A percentile compares a stretch with the other conserved stretches of the same genome.
These are phyloP conservation scores for Lodderomyces jiufengensis DNA, from an alignment of 1,139 yeast species.

Conservation along the genomic window DNA sequence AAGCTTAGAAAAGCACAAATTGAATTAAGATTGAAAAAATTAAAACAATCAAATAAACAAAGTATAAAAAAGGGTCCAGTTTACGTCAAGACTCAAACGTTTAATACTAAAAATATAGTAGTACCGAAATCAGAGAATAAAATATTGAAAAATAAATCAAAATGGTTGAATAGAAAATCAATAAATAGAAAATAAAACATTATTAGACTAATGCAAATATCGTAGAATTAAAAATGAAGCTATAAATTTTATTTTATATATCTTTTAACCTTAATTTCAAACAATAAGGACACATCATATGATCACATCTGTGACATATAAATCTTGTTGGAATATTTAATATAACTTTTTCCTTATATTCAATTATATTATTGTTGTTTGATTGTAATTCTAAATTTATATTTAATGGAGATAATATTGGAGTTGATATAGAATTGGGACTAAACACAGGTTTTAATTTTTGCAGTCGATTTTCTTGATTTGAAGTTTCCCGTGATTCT, in stretches of 20 bases:
- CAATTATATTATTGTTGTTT: slow-evolving; percentile 7
- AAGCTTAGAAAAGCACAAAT: slow-evolving; percentile 19
- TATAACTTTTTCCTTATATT: slow-evolving; percentile 13
- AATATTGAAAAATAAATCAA: slow-evolving; percentile 43
- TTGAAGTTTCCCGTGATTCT: not conserved
- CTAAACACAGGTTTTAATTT: not conserved
- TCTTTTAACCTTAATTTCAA: slow-evolving; percentile 43
- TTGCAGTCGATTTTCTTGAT: not conserved
- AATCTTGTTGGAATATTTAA: slow-evolving; percentile 31
- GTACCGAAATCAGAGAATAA: slow-evolving; percentile 47
- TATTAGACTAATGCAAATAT: no score
- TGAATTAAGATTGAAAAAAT: slow-evolving; percentile 19
- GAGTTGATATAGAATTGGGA: slow-evolving; percentile 5
- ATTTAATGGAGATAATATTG: slow-evolving; percentile 10
- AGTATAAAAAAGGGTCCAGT: slow-evolving; percentile 55
- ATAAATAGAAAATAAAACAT: slow-evolving; percentile 38
- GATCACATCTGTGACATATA: slow-evolving; percentile 46
- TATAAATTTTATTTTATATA: slow-evolving; percentile 1
- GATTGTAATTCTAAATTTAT: slow-evolving; percentile 3
- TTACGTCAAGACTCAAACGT: slow-evolving; percentile 42
- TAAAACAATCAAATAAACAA: slow-evolving; percentile 35
- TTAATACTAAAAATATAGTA: slow-evolving; percentile 22
- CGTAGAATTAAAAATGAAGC: no score
- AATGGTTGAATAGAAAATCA: slow-evolving; percentile 60
- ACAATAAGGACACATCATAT: slow-evolving; percentile 56